These are phyloP conservation scores for Allomyces macrogynus DNA, from an alignment of 192 early-diverging fungal genomes.

Conservation along the genomic window DNA sequence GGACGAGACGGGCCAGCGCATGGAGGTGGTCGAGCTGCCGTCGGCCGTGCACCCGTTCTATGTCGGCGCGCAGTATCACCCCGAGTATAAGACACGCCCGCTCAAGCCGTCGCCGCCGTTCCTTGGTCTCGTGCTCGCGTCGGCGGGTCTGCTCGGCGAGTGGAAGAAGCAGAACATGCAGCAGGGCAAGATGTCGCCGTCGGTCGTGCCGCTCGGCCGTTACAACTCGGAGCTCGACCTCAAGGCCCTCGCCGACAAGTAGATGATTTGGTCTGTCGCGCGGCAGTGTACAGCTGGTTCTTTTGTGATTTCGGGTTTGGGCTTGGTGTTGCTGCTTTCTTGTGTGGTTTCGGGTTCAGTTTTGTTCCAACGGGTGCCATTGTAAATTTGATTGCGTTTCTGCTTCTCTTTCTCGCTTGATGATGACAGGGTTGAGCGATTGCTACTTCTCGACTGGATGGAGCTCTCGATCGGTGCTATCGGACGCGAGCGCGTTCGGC, in stretches of 20 bases:
- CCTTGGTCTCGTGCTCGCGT: slow-evolving; percentile 76
- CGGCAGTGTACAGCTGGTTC: too few species aligned
- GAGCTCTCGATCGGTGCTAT: too few species aligned
- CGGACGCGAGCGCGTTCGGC: too few species aligned
- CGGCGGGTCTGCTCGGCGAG: slow-evolving; percentile 43
- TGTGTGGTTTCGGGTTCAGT: too few species aligned
- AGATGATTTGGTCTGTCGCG: too few species aligned
- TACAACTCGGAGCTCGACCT: neutral
- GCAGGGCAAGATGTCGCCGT: neutral
- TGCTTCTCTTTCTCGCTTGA: too few species aligned
- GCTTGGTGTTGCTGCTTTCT: too few species aligned
- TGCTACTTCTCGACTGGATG: too few species aligned
- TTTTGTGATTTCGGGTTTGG: too few species aligned
- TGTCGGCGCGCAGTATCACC: slow-evolving; percentile 89
- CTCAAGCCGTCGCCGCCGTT: slow-evolving; percentile 79
- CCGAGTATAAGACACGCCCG: slow-evolving; percentile 91
- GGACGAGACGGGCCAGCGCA: slow-evolving; percentile 88
- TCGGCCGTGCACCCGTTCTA: slow-evolving; percentile 69
- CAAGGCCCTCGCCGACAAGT: neutral
- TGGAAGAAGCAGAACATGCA: slow-evolving; percentile 10
- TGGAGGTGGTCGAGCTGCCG: slow-evolving; percentile 84
- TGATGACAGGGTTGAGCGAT: too few species aligned
- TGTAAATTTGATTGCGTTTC: too few species aligned
- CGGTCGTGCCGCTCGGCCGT: neutral
- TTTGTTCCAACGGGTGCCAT: too few species aligned